These are phyloP conservation scores for Xanthoparmelia taractica DNA, from an alignment of 495 filamentous ascomycete species.

Conservation along the genomic window DNA sequence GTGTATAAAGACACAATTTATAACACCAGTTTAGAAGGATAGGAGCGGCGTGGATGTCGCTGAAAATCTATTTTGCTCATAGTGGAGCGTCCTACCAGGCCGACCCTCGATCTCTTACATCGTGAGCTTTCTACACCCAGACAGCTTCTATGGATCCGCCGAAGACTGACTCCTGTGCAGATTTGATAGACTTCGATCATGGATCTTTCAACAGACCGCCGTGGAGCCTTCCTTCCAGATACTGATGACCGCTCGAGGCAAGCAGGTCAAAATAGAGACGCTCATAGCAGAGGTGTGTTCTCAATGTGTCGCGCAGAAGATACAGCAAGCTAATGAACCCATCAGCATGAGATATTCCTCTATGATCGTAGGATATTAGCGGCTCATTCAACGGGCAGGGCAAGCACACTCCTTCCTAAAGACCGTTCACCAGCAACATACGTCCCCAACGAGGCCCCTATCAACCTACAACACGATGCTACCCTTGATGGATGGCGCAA, in stretches of 20 bases:
- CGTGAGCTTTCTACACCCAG: conserved; percentile 43
- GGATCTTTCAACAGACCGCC: conserved; percentile 57
- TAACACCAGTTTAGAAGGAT: conserved; percentile 4
- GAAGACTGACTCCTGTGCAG: conserved; percentile 36
- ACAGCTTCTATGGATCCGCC: conserved; percentile 13
- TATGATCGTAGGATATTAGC: conserved; percentile 65
- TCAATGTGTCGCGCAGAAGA: conserved; percentile 9
- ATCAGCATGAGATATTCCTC: conserved; percentile 75
- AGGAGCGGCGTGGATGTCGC: conserved; percentile 53
- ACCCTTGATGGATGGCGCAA: conserved; percentile 75
- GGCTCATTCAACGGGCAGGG: conserved; percentile 33
- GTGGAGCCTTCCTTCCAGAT: conserved; percentile 68
- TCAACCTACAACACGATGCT: conserved; percentile 62
- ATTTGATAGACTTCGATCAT: conserved; percentile 61
- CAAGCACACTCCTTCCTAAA: conserved; percentile 38
- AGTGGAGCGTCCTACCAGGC: conserved; percentile 72
- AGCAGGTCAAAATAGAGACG: conserved; percentile 66
- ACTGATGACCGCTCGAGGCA: conserved; percentile 72
- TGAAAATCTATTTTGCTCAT: conserved; percentile 81
- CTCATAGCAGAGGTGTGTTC: conserved; percentile 63
- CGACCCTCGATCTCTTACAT: conserved; percentile 59
- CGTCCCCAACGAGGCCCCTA: conserved; percentile 67
- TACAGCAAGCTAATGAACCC: conserved; percentile 10
- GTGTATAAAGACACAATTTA: not conserved
- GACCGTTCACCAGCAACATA: conserved; percentile 53